Base-by-base conservation (phyloP, 2,329 filamentous ascomycete genomes). In the Aphanocladium album region DNA sequence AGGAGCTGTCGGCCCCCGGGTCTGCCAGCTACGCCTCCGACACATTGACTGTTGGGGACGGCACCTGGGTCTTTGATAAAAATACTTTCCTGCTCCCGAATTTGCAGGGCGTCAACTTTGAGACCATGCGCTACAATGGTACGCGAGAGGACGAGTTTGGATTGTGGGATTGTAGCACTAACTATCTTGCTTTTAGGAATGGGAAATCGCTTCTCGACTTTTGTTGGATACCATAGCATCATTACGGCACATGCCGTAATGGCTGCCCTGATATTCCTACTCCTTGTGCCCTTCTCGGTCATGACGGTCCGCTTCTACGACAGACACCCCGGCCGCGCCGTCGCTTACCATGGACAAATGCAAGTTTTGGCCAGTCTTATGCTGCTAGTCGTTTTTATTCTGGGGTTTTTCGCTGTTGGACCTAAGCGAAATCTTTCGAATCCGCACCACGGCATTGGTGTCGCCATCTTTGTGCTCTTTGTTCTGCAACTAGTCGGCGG, bases 41-140 rank as follows among this genome's bases (percentile, higher is more conserved):
- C 69, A 90, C 86, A n/a, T 79, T 93, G 80, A 81, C 79, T 60
- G 89, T 93, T 17, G 90, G 90, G 64, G 90, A 93, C 71, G 90
- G 90, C 23, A 93, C 90, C 37, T 95, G 90, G 90, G 88, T 93
- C 68, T 88, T 88, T 61, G 80, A 82, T 62, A 88, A 88, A 71
- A 91, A 93, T 69, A 86, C 83, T 19, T 95, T 93, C 71, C 77
- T 95, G 58, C 76, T 95, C 56, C 90, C 90, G 39, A 92, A 92
- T 69, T 77, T 95, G 50, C 79, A 87, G 67, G 89, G 89, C 9
- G 75, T 91, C 64, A 90, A 92, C 71, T 90, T 91, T 72, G 88
- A 88, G 54, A 93, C 90, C 6, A 93, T 90, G 86, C 86, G 83
- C 71, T 92, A 91, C 76, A 95, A 95, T 82, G 90, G 89, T 91